Evolutionary conservation across 202 grass and related monocot species (phyloP).

Genomic region (Musa balbisiana): DNA sequence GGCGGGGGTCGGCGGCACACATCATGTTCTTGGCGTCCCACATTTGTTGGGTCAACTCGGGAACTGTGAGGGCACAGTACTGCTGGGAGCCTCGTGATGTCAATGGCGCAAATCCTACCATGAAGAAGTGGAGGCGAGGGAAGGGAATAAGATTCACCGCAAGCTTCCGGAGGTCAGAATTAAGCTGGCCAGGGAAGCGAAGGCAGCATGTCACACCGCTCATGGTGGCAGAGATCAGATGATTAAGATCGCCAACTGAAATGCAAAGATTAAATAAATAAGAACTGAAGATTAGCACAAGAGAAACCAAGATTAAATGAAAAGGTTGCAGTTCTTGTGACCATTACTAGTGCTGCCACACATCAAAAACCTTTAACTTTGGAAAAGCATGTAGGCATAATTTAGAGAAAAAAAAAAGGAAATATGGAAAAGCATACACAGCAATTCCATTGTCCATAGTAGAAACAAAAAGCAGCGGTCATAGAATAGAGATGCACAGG

Average conservation of each 20-base stretch:
- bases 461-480: not conserved
- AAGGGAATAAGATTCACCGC: conserved; percentile 9
- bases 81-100: conserved; percentile 8
- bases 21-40: conserved; percentile 14
- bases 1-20: conserved; percentile 1
- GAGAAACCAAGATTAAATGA: not conserved
- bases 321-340: not conserved
- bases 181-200: conserved; percentile 10
- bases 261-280: not conserved
- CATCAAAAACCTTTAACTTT: not conserved
- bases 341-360: not conserved
- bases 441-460: not conserved
- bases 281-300: not conserved
- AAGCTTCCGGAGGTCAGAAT: conserved; percentile 15
- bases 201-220: conserved; percentile 10
- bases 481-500: not conserved
- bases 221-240: conserved; percentile 12
- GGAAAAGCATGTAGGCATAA: not conserved
- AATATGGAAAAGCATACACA: not conserved
- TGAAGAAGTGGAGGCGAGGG: conserved; percentile 14
- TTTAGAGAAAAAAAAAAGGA: not conserved
- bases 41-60: conserved; percentile 15
- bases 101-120: conserved; percentile 4
- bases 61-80: conserved; percentile 2
- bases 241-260: conserved; percentile 9